These are phyloP conservation scores for Leccinum variabile DNA, from an alignment of 1,284 basidiomycete genomes.

Conservation along the genomic window DNA sequence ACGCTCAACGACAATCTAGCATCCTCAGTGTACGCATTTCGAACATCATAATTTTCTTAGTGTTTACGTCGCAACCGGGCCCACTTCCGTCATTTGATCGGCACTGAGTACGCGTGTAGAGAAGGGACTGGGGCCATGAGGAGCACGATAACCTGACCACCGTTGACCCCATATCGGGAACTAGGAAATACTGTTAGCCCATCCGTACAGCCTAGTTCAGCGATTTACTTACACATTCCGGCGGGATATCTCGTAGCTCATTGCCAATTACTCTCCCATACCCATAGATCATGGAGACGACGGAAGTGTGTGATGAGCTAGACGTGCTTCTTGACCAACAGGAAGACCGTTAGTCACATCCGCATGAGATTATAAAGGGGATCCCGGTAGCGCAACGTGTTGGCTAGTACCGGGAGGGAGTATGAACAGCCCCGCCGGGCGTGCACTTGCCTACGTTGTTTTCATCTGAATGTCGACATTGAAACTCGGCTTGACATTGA, in stretches of 20 bases:
- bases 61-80: constrained; percentile 3
- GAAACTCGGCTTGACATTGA: constrained; percentile 23
- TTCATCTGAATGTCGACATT: constrained; percentile 16
- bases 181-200: constrained; percentile 24
- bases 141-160: constrained; percentile 26
- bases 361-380: constrained; percentile 31
- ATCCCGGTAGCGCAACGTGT: constrained; percentile 25
- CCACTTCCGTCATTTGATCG: constrained; percentile 28
- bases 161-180: constrained; percentile 38
- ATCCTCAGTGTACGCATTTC: too few relatives aligned
- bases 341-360: constrained; percentile 21
- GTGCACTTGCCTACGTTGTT: constrained; percentile 19
- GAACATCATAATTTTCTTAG: too few relatives aligned
- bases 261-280: constrained; percentile 34
- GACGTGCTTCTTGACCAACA: constrained; percentile 19
- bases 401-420: constrained; percentile 18
- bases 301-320: constrained; percentile 16
- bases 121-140: constrained; percentile 32
- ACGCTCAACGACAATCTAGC: too few relatives aligned
- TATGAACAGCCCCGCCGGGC: constrained; percentile 28
- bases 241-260: constrained; percentile 35
- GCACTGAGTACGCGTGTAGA: constrained; percentile 25
- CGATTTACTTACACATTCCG: constrained; percentile 28
- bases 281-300: constrained; percentile 28
- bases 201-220: not conserved